Base-by-base conservation (phyloP, 2,329 filamentous ascomycete species). In the Dothistroma septosporum region DNA sequence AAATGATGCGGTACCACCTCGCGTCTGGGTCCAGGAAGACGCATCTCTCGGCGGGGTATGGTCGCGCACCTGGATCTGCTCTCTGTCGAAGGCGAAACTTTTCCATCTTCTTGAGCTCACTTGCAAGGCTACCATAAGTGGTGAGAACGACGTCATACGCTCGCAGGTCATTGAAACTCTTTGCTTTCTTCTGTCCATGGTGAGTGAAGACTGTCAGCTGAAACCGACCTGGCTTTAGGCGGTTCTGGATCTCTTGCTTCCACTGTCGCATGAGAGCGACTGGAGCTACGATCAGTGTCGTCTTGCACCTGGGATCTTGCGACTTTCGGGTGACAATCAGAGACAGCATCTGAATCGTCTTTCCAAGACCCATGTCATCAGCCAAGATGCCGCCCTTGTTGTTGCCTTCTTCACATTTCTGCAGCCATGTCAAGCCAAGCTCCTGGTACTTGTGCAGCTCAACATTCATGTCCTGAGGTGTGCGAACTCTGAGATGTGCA, bases 291-390 rank as follows among this genome's bases (percentile, higher is more conserved):
- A 96, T 91, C 24, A 96, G 77, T n/a, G 87, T 94, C 0, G 91
- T 92, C 79, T 90, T 85, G 59, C 76, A 79, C 62, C 77, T 73
- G n/a, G 76, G 76, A 62, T 87, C 80, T 0, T 78, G 74, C 0
- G 89, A 85, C n/a, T 82, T 86, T 6, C 86, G 82, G 6, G 84
- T 83, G 12, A 91, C 79, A 67, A 96, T 89, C 48, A 96, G 81
- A 4, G 92, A 85, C 22, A 97, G 79, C 5, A 90, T 87, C 63
- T 93, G 91, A 24, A 96, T 87, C 0, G 90, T 93, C 75, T 94
- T 93, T 8, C 90, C 90, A 11, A 93, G 78, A 8, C 90, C 90
- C 90, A 93, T 94, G 64, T 91, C 89, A 69, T 91, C 89, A 0
- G 87, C 88, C 24, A 92, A 78, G 58, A 93, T 91, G 22, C 89